Evolutionary conservation across 176 grass and related monocot genomes (phyloP), one percentile per base, ranked within the genome.

Genomic region (Alloteropsis semialata): DNA sequence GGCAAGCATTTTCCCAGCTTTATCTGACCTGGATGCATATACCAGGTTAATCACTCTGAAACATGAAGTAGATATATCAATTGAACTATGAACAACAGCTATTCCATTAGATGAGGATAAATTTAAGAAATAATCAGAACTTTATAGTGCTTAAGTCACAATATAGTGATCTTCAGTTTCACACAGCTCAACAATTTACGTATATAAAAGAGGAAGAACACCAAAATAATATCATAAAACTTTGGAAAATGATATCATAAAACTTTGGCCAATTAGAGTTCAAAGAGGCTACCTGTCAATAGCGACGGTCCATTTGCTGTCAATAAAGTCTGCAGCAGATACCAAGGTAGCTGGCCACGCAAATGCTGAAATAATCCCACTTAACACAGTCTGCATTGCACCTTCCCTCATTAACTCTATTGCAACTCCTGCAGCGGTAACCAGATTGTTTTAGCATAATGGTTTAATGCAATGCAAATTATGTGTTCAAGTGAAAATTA

Each of bases 271-370:
- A 53, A 50, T 2, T 18, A 38, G 43, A 78, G 27, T 91, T 66
- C 70, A 28, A 49, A 77, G 38, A 21, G 33, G 21, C 72, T n/a
- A 98, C 96, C 96, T 98, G 75, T 93, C 93, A 85, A 98, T 98
- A 82, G 93, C 96, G 78, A 98, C 63, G 22, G 89, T 70, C 91
- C 93, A 98, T 93, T 92, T 98, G 71, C 96, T 98, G 56, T 98
- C 96, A 43, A 96, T 96, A 59, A 95, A 95, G 77, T 98, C 92
- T 74, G 96, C 92, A 85, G 89, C 96, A 88, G 89, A 6, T 49
- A 95, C 72, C 44, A 98, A 83, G 36, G 80, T 88, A 87, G 91
- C 96, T 59, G 96, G 93, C 82, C 90, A 95, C 32, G 93, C 93
- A 83, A 99, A 84, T 75, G 93, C 96, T 41, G 93, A 88, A 77